These are phyloP conservation scores for Cornus controversa DNA, from an alignment of 148 eudicot species.

Conservation along the genomic window DNA sequence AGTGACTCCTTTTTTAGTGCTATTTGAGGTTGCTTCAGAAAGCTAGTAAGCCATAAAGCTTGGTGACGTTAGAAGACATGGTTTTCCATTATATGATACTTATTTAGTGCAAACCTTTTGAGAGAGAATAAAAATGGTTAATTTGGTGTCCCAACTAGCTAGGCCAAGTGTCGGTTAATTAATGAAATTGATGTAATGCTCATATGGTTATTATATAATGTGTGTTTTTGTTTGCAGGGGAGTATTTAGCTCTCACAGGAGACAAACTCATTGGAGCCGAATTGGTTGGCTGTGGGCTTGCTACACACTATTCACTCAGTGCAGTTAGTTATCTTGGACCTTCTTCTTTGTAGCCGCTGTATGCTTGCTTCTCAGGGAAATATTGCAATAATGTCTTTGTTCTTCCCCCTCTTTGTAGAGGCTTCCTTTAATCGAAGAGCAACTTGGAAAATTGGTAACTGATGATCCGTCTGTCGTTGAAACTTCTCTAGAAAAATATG, in stretches of 20 bases:
- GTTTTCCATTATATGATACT: background rate
- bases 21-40: background rate
- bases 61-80: background rate
- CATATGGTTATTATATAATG: background rate
- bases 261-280: conserved; percentile 77
- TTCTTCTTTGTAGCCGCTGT: conserved; percentile 4
- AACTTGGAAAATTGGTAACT: conserved; percentile 57
- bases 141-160: background rate
- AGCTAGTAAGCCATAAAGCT: background rate
- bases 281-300: conserved; percentile 89
- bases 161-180: background rate
- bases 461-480: conserved; percentile 88
- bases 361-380: background rate
- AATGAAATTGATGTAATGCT: background rate
- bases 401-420: conserved; percentile 37
- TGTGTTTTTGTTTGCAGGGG: conserved; percentile 46
- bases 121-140: background rate
- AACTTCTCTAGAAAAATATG: conserved; percentile 48
- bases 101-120: background rate
- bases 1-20: background rate
- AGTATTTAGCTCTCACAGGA: conserved; percentile 85
- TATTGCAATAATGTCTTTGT: background rate
- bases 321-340: conserved; percentile 42
- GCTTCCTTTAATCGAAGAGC: conserved; percentile 77
- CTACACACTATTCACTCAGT: conserved; percentile 73